Percentiles rank a stretch among this genome's conserved stretches.
Evolutionary conservation across 768 basidiomycete genomes (phyloP).

Genomic region (Paxillus involutus): DNA sequence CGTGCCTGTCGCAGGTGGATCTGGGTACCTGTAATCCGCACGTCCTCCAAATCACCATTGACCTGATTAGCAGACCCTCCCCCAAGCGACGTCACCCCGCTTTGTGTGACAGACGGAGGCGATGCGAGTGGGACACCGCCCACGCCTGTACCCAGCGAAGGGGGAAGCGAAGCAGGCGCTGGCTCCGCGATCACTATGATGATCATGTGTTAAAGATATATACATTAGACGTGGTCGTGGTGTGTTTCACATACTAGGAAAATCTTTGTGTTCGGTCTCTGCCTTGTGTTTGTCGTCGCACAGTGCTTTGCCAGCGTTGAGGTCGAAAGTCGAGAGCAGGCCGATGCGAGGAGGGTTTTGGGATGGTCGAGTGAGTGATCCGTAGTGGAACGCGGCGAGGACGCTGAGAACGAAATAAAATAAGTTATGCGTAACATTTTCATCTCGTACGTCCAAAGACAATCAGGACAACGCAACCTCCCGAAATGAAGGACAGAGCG

Average conservation of each 20-base stretch:
- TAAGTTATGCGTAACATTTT: slow-evolving; percentile 1
- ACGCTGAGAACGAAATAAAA: slow-evolving; percentile 41
- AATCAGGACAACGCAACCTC: slow-evolving; percentile 4
- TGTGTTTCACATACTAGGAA: slow-evolving; percentile 25
- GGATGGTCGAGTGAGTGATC: slow-evolving; percentile 68
- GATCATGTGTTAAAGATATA: neutral
- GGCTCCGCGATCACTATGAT: slow-evolving; percentile 38
- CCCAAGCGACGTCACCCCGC: neutral
- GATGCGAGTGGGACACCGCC: slow-evolving; percentile 31
- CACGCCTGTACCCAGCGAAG: slow-evolving; percentile 21
- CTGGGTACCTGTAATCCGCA: slow-evolving; percentile 52
- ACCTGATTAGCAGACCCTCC: neutral
- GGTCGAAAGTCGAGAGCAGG: slow-evolving; percentile 67
- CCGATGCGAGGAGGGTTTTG: slow-evolving; percentile 69
- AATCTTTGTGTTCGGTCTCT: slow-evolving; percentile 25
- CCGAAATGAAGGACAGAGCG: neutral
- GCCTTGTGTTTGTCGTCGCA: slow-evolving; percentile 36
- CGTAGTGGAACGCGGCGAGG: slow-evolving; percentile 67
- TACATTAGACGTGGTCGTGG: neutral
- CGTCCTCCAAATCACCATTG: slow-evolving; percentile 16
- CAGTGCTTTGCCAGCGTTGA: slow-evolving; percentile 44
- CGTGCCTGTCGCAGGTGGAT: slow-evolving; percentile 48
- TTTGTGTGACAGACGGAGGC: slow-evolving; percentile 12
- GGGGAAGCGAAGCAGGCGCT: slow-evolving; percentile 37
- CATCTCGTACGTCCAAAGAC: slow-evolving; percentile 15